Evolutionary conservation across 1,284 basidiomycete species (phyloP), one percentile per base, ranked within the genome.

Genomic region (Marasmius fiardii): DNA sequence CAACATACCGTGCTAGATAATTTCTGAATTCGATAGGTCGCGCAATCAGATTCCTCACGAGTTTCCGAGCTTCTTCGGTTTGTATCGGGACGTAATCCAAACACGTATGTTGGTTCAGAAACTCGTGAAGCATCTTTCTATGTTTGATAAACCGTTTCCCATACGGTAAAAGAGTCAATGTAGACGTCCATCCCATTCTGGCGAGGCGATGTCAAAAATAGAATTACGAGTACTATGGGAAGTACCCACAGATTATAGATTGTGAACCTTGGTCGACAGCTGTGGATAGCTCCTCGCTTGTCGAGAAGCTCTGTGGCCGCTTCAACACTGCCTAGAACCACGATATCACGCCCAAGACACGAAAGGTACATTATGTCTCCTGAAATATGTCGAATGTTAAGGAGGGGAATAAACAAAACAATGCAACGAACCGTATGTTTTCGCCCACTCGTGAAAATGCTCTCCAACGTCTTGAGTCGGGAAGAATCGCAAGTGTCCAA

Each of bases 131-230:
- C 28, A 64, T 53, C 23, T 52, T 62, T 8, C 64, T 54, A 24
- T 67, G 62, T 23, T 54, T 58, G 20, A 58, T 57, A 20, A 65
- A 65, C 11, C 18, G 18, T 34, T 61, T 54, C 18, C 64, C 64
- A 26, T 65, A 66, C 24, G 28, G 45, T 31, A 65, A 26, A 16
- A 64, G 57, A 10, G 57, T 43, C 10, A 67, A 33, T 2, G 56
- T 21, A 7, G 55, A 51, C 8, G 16, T 24, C 63, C 63, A 67
- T 1, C 64, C 64, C 61, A 66, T 65, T 4, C 67, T 67, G 28
- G 16, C 34, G 20, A 23, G 18, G 43, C 37, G 14, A 6, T 28
- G 23, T 18, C 23, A 52, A 31, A 18, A 16, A 41, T 2, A 53
- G 12, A 11, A 16, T 44, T 24, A 44, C 12, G 24, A 12, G 5